These are phyloP conservation scores for Aspergillus conjunctus DNA, from an alignment of 495 filamentous ascomycete species.

Conservation along the genomic window DNA sequence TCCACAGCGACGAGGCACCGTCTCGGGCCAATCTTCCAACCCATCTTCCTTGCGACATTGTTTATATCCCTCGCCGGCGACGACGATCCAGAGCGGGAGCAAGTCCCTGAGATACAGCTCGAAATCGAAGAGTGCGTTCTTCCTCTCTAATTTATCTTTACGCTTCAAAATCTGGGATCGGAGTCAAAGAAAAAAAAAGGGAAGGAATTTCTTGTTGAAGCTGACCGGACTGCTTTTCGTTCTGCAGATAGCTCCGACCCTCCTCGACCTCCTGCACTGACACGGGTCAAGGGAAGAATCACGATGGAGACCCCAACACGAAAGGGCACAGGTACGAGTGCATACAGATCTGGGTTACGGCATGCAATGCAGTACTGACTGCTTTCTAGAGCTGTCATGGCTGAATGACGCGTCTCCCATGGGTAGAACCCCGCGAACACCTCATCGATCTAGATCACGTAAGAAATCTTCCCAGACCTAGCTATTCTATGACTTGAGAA, in stretches of 20 bases:
- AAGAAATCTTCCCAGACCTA: background rate
- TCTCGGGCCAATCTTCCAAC: slow-evolving; percentile 27
- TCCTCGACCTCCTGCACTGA: slow-evolving; percentile 39
- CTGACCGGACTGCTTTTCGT: slow-evolving; percentile 10
- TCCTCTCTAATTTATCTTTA: background rate
- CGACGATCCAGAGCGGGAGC: slow-evolving; percentile 23
- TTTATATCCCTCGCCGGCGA: slow-evolving; percentile 33
- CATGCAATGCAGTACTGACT: slow-evolving; percentile 13
- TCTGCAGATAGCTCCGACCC: slow-evolving; percentile 29
- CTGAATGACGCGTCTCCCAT: slow-evolving; percentile 39
- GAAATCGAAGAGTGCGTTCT: slow-evolving; percentile 31
- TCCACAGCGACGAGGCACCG: slow-evolving; percentile 33
- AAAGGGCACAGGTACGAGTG: slow-evolving; percentile 25
- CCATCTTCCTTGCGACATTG: slow-evolving; percentile 31
- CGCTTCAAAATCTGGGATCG: slow-evolving; percentile 13
- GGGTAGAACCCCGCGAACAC: slow-evolving; percentile 26
- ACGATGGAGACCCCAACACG: slow-evolving; percentile 44
- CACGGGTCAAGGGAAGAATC: slow-evolving; percentile 40
- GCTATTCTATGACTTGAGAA: background rate
- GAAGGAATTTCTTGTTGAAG: background rate
- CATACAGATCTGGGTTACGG: background rate
- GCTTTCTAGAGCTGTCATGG: slow-evolving; percentile 39
- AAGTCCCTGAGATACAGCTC: slow-evolving; percentile 26
- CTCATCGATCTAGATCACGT: slow-evolving; percentile 24
- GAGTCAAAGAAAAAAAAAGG: background rate